phyloP scores from a whole-genome alignment of 176 grass and related monocot genomes.

The Thalia dealbata region DNA sequence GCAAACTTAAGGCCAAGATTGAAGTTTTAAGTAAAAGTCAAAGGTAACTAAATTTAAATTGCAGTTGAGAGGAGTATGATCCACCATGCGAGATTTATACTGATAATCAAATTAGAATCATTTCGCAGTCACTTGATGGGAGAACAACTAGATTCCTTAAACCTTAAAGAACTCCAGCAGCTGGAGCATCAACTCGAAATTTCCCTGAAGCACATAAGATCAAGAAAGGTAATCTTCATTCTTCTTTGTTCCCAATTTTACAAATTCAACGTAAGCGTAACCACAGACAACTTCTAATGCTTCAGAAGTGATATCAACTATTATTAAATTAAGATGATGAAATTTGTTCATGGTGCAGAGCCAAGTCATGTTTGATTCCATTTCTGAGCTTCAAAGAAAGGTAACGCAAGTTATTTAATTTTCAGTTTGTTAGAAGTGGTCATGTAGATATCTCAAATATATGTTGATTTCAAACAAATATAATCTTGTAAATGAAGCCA shows the following conservation, averaged over 20 bases:
- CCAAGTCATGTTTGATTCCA: conserved; percentile 8
- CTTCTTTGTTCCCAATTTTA: background rate
- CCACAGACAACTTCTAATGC: background rate
- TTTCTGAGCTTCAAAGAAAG: conserved; percentile 13
- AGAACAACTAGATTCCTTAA: conserved; percentile 13
- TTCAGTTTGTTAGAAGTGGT: background rate
- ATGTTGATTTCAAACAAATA: no score
- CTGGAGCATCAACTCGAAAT: conserved; percentile 14
- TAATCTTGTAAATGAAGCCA: no score
- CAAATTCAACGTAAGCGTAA: background rate
- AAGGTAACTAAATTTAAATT: background rate
- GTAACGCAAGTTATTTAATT: background rate
- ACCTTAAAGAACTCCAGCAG: conserved; percentile 10
- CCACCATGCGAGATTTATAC: background rate
- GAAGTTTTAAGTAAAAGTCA: conserved; percentile 15
- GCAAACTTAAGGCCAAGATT: conserved; percentile 13
- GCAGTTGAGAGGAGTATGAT: background rate
- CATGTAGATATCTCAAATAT: no score
- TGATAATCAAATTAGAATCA: background rate
- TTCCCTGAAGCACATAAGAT: conserved; percentile 10
- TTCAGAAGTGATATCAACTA: background rate
- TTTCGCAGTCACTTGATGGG: conserved; percentile 10
- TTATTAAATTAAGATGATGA: no score
- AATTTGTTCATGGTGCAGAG: background rate
- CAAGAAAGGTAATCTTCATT: conserved; percentile 9